These are phyloP conservation scores for Rhodotorula sp. DNA, from an alignment of 1,284 basidiomycete genomes.

Conservation along the genomic window DNA sequence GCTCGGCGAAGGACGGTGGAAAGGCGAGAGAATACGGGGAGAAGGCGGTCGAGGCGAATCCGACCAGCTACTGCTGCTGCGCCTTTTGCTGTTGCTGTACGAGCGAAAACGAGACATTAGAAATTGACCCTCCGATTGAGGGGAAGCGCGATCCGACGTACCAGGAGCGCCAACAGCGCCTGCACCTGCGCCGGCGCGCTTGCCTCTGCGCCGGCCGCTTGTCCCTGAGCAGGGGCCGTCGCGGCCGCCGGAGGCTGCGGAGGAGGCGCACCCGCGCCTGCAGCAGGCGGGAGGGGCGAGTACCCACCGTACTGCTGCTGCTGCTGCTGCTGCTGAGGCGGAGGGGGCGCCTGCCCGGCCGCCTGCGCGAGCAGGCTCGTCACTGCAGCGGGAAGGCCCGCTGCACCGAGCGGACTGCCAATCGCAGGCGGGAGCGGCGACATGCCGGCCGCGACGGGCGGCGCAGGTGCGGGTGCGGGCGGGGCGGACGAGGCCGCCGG, in stretches of 20 bases:
- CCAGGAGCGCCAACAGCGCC: slow-evolving; percentile 8
- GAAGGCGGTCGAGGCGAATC: too few species aligned
- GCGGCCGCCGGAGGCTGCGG: background rate
- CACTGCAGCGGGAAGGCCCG: background rate
- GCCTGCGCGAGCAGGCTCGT: slow-evolving; percentile 1
- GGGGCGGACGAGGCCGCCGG: background rate
- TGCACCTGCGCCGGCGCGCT: slow-evolving; percentile 12
- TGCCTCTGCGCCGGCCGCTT: background rate
- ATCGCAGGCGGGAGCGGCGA: background rate
- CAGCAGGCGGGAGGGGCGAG: slow-evolving; percentile 1
- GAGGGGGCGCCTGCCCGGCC: background rate
- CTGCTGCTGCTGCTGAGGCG: background rate
- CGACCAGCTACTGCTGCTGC: background rate
- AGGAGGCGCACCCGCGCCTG: background rate
- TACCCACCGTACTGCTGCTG: background rate
- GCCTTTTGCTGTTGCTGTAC: slow-evolving; percentile 1
- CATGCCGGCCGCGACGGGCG: background rate
- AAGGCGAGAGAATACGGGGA: too few species aligned
- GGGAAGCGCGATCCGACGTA: background rate
- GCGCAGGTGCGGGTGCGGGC: background rate
- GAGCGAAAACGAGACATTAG: too few species aligned
- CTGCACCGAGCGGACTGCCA: background rate
- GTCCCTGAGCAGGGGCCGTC: background rate
- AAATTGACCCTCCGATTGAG: too few species aligned
- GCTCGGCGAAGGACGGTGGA: too few species aligned